Percentiles rank a stretch among this genome's conserved stretches.
phyloP scores from a whole-genome alignment of 2,329 filamentous ascomycete genomes.

The Pseudogymnoascus sp. region DNA sequence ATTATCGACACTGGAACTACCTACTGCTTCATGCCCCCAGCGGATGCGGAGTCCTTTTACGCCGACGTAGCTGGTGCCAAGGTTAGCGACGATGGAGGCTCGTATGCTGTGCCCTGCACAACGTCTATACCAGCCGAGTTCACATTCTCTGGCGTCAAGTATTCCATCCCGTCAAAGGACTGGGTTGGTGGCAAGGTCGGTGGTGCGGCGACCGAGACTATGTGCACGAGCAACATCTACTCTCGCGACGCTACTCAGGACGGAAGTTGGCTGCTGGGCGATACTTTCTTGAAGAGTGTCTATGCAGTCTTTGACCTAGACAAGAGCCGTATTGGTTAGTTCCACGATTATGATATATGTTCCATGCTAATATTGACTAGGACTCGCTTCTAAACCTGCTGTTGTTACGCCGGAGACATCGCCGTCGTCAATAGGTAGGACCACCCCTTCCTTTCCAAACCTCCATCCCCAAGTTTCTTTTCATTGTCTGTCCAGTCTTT shows the following conservation, averaged over 20 bases:
- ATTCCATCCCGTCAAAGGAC: conserved; percentile 60
- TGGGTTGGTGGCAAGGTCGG: conserved; percentile 48
- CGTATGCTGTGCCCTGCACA: conserved; percentile 67
- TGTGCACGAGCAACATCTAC: conserved; percentile 66
- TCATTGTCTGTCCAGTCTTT: background rate
- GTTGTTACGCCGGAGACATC: conserved; percentile 14
- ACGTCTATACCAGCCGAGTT: conserved; percentile 54
- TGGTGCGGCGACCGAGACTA: conserved; percentile 26
- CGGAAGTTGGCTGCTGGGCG: conserved; percentile 69
- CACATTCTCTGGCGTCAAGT: conserved; percentile 59
- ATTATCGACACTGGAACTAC: conserved; percentile 83
- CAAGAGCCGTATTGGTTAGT: conserved; percentile 52
- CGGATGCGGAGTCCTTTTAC: conserved; percentile 62
- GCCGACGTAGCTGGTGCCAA: conserved; percentile 50
- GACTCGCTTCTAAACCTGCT: conserved; percentile 18
- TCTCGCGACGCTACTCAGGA: conserved; percentile 58
- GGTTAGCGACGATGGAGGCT: conserved; percentile 47
- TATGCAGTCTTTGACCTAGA: conserved; percentile 80
- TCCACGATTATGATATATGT: background rate
- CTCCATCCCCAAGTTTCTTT: background rate
- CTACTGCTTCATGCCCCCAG: conserved; percentile 63
- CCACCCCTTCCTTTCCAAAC: background rate
- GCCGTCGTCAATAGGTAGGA: conserved; percentile 12
- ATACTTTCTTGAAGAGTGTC: conserved; percentile 83
- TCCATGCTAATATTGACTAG: conserved; percentile 16